A percentile compares a stretch with the other conserved stretches of the same genome.
These are phyloP conservation scores for Lasiosphaeriaceae sp. DNA, from an alignment of 495 filamentous ascomycete genomes.

Conservation along the genomic window DNA sequence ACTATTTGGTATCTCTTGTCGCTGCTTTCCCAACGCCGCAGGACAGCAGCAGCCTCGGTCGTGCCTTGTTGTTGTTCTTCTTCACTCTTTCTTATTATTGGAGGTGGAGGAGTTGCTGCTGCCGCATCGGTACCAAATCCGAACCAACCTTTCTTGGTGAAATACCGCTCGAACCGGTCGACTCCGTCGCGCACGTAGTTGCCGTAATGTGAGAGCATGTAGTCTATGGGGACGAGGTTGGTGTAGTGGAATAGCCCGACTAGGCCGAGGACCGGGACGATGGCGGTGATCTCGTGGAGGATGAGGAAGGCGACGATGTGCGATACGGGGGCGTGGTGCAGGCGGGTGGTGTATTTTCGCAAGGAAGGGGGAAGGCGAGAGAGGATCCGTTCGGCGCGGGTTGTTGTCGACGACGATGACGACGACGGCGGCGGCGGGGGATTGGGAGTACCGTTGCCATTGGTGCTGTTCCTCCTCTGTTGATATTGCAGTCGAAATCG, in stretches of 20 bases:
- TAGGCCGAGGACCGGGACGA: slow-evolving; percentile 73
- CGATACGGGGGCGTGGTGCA: slow-evolving; percentile 71
- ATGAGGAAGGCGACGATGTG: slow-evolving; percentile 84
- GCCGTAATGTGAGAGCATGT: slow-evolving; percentile 36
- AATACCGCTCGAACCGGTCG: slow-evolving; percentile 41
- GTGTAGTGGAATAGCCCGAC: slow-evolving; percentile 73
- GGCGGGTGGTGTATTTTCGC: slow-evolving; percentile 59
- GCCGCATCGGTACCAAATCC: slow-evolving; percentile 39
- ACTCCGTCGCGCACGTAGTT: slow-evolving; percentile 42
- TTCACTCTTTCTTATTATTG: no score
- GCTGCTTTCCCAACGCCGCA: background rate
- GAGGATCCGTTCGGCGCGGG: slow-evolving; percentile 54
- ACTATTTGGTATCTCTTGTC: slow-evolving; percentile 51
- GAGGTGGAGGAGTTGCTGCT: no score
- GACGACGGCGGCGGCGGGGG: slow-evolving; percentile 8
- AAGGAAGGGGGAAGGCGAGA: slow-evolving; percentile 54
- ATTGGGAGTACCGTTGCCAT: background rate
- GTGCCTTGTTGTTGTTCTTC: no score
- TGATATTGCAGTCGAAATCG: no score
- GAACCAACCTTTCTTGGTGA: slow-evolving; percentile 46
- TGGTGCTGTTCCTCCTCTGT: background rate
- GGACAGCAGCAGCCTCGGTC: slow-evolving; percentile 12
- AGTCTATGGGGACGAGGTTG: slow-evolving; percentile 57
- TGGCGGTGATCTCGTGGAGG: slow-evolving; percentile 86
- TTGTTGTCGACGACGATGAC: background rate